Percentiles rank a stretch among this genome's conserved stretches.
Conservation (phyloP, 176 grass and related monocot species). For the Triticum turgidum region DNA sequence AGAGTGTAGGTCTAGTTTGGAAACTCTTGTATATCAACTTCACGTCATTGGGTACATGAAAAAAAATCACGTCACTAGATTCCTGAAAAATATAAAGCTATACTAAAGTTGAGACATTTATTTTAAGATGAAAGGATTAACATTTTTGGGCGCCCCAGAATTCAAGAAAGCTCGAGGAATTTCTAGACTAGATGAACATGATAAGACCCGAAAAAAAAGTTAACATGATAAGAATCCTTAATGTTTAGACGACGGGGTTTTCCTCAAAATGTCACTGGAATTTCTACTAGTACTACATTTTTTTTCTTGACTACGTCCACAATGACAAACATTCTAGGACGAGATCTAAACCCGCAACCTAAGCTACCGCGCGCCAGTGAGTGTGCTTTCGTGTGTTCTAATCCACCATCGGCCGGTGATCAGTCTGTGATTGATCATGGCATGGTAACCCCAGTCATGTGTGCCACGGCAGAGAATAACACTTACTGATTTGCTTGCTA, state of each 20-base stretch:
- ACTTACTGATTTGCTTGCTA: slow-evolving; percentile 1
- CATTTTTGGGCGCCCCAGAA: not conserved
- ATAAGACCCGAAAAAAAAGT: not conserved
- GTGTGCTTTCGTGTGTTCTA: slow-evolving; percentile 27
- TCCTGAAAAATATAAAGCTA: not conserved
- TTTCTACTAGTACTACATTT: not conserved
- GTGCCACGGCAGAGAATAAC: not conserved
- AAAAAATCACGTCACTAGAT: not conserved
- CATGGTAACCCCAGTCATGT: slow-evolving; percentile 19
- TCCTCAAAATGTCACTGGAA: not conserved
- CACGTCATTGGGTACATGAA: not conserved
- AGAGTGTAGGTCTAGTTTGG: not conserved
- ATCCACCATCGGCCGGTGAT: not conserved
- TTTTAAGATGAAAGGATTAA: too few species aligned
- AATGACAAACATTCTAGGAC: not conserved
- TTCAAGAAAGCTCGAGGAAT: not conserved
- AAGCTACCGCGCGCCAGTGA: not conserved
- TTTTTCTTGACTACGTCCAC: not conserved
- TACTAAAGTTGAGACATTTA: too few species aligned
- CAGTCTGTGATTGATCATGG: not conserved
- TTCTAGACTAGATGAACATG: not conserved
- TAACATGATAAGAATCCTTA: not conserved
- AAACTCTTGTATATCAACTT: not conserved
- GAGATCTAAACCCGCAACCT: not conserved
- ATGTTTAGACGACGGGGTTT: not conserved